Conservation (phyloP, 805 yeast genomes). For the Kuraishia hungarica region DNA sequence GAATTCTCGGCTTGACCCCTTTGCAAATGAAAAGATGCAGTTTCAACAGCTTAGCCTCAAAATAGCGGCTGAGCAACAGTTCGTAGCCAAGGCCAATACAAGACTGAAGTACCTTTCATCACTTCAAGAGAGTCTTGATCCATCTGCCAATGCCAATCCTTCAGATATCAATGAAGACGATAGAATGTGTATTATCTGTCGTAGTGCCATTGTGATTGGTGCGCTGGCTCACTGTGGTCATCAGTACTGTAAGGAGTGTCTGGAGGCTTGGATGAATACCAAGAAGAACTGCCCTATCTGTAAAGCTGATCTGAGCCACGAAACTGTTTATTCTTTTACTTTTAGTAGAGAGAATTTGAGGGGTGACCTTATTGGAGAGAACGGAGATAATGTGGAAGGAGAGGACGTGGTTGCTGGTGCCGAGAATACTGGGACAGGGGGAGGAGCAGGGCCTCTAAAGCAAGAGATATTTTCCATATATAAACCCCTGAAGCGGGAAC, state of each 20-base stretch:
- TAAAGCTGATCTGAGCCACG: slow-evolving; percentile 37
- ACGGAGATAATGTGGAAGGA: slow-evolving; percentile 8
- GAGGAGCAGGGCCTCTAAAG: slow-evolving; percentile 15
- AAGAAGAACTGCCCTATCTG: slow-evolving; percentile 75
- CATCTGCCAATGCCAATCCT: neutral
- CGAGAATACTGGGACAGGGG: slow-evolving; percentile 13
- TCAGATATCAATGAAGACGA: slow-evolving; percentile 26
- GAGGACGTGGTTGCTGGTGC: slow-evolving; percentile 5
- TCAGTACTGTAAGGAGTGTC: slow-evolving; percentile 76
- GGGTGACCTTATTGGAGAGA: slow-evolving; percentile 33
- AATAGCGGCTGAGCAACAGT: slow-evolving; percentile 10
- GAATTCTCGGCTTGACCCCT: neutral
- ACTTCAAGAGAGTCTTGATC: slow-evolving; percentile 18
- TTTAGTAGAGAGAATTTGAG: slow-evolving; percentile 43
- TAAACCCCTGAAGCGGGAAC: slow-evolving; percentile 31
- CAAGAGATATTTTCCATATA: slow-evolving; percentile 33
- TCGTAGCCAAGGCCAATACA: slow-evolving; percentile 23
- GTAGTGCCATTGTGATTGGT: slow-evolving; percentile 61
- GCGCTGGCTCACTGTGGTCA: slow-evolving; percentile 89
- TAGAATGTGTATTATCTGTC: slow-evolving; percentile 70
- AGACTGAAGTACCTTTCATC: slow-evolving; percentile 42
- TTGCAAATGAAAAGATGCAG: neutral
- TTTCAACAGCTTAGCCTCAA: slow-evolving; percentile 6
- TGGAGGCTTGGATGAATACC: slow-evolving; percentile 56
- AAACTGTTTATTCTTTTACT: slow-evolving; percentile 64